Base-by-base conservation (phyloP, 2,329 filamentous ascomycete genomes). In the Cladophialophora immunda region DNA sequence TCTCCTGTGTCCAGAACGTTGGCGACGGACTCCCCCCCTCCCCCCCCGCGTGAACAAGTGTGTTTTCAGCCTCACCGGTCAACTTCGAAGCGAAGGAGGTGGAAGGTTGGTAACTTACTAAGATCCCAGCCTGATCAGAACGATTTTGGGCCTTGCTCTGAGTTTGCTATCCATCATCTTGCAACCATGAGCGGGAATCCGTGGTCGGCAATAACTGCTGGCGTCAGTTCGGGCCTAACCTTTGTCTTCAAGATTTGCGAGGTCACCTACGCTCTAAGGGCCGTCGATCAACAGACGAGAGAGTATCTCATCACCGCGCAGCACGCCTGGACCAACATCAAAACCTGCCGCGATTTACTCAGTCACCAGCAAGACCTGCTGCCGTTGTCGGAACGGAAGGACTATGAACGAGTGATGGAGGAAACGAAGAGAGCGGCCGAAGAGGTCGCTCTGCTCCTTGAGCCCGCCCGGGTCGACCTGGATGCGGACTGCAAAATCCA, bases 221-320 rank as follows among this genome's bases (percentile, higher is more conserved):
- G 57, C 36, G 57, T 60, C 38, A 45, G 57, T 45, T 60, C 57
- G 34, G 38, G 36, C 13, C 32, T 60, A 36, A 60, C 57, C 11
- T 50, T 60, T n/a, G 22, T 60, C 11, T 45, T 60, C 57, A 60
- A 60, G 36, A 60, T 60, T n/a, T 45, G 34, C 57, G 57, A 60
- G 25, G 38, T 45, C 34, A 60, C 36, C 36, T 60, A 60, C 25
- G 57, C 57, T 8, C 30, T 60, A n/a, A 34, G 38, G 34, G 57
- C 57, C 6, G 57, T 60, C 25, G 36, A 50, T 32, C 57, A 50
- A 30, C 57, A 60, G 30, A 60, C 57, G 13, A 30, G 41, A 29
- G 57, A 60, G 17, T 60, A 60, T 19, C 30, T 50, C 32, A 60
- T 60, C 15, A 60, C 57, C 11, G 57, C 57, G 2, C 57, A 60